phyloP scores from a whole-genome alignment of 1,284 basidiomycete genomes.

The Apiotrichum siamense region DNA sequence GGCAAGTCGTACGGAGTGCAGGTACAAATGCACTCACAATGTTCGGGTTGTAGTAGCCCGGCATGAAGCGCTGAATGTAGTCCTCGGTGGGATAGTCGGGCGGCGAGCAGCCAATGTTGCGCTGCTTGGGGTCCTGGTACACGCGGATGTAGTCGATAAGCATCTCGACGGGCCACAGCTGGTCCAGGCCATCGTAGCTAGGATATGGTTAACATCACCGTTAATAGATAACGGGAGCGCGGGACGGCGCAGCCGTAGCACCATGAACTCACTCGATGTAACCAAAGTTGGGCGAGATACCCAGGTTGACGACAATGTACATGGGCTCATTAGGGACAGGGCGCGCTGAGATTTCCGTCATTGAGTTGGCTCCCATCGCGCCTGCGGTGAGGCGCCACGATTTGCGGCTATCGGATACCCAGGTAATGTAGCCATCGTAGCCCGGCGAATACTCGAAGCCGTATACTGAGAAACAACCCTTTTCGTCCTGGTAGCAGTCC shows the following conservation, averaged over 20 bases:
- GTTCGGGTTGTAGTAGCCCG: slow-evolving; percentile 39
- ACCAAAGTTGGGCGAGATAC: slow-evolving; percentile 73
- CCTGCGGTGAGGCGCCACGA: slow-evolving; percentile 70
- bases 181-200: slow-evolving; percentile 1
- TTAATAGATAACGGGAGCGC: no score
- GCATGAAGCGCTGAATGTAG: slow-evolving; percentile 50
- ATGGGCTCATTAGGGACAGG: slow-evolving; percentile 78
- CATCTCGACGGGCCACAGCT: slow-evolving; percentile 25
- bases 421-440: slow-evolving; percentile 65
- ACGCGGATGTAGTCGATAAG: slow-evolving; percentile 45
- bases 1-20: no score
- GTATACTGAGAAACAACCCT: slow-evolving; percentile 54
- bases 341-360: slow-evolving; percentile 63
- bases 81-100: slow-evolving; percentile 53
- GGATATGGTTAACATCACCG: background rate
- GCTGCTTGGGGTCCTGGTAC: slow-evolving; percentile 44
- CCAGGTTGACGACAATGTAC: slow-evolving; percentile 55
- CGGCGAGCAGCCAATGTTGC: slow-evolving; percentile 48
- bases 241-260: no score
- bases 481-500: slow-evolving; percentile 45
- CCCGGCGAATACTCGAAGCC: slow-evolving; percentile 63
- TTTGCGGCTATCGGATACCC: slow-evolving; percentile 61
- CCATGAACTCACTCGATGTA: slow-evolving; percentile 55
- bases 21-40: slow-evolving; percentile 25
- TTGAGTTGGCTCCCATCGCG: slow-evolving; percentile 65